Evolutionary conservation across 164 flowering plant genomes (phyloP).

Genomic region (Brasenia schreberi): DNA sequence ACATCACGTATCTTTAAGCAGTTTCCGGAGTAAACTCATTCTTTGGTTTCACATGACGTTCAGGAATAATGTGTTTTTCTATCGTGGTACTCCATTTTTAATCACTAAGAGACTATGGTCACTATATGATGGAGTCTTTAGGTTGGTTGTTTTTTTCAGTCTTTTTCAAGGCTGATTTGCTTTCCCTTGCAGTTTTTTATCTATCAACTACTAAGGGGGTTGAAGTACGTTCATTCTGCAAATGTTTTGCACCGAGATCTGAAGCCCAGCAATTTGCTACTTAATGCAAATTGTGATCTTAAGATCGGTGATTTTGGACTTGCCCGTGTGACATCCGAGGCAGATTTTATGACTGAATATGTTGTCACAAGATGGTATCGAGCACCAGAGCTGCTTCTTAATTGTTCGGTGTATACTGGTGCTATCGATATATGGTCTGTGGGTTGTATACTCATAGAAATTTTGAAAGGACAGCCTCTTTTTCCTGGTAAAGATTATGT

Average conservation of each 20-base stretch:
- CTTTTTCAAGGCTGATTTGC: not conserved
- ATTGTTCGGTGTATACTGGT: slow-evolving; percentile 75
- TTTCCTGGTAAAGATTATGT: slow-evolving; percentile 90
- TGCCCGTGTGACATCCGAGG: slow-evolving; percentile 74
- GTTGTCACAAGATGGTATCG: slow-evolving; percentile 91
- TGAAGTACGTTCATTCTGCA: slow-evolving; percentile 84
- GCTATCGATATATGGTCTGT: slow-evolving; percentile 95
- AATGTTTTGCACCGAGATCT: slow-evolving; percentile 85
- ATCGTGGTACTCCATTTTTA: too few relatives aligned
- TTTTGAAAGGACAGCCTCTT: slow-evolving; percentile 60
- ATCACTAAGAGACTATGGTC: too few relatives aligned
- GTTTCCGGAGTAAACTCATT: too few relatives aligned
- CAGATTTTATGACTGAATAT: slow-evolving; percentile 90
- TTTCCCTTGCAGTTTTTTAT: slow-evolving; percentile 56
- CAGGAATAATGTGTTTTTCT: too few relatives aligned
- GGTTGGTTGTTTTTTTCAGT: too few relatives aligned
- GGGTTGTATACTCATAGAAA: slow-evolving; percentile 84
- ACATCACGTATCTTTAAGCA: too few relatives aligned
- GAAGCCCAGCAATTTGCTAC: slow-evolving; percentile 85
- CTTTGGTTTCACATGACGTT: too few relatives aligned
- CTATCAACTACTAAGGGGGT: slow-evolving; percentile 70
- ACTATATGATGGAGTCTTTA: too few relatives aligned
- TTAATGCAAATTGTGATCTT: slow-evolving; percentile 81
- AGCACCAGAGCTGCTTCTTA: slow-evolving; percentile 82
- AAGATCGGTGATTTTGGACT: slow-evolving; percentile 95